Evolutionary conservation across 306 rosid genomes (phyloP).

Genomic region (Carpinus fangiana): DNA sequence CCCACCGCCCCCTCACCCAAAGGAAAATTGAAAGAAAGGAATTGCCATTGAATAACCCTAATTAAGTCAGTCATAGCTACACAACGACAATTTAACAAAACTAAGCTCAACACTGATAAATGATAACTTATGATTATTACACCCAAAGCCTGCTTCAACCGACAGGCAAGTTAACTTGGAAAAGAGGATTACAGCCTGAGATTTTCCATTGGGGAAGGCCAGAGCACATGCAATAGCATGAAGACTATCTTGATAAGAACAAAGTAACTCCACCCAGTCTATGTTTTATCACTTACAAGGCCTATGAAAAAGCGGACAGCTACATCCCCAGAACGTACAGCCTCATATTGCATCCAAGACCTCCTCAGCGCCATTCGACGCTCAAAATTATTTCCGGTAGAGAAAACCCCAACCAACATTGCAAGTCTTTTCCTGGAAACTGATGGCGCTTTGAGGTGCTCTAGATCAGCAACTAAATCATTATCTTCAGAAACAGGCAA

Average conservation of each 20-base stretch:
- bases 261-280: conserved; percentile 17
- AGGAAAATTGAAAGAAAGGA: neutral
- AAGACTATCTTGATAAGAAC: conserved; percentile 11
- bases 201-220: conserved; percentile 7
- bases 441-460: conserved; percentile 72
- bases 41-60: neutral
- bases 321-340: conserved; percentile 76
- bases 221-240: conserved; percentile 15
- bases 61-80: neutral
- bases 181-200: conserved; percentile 17
- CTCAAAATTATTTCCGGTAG: conserved; percentile 90
- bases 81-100: neutral
- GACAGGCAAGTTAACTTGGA: conserved; percentile 4
- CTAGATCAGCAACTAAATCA: conserved; percentile 59
- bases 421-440: conserved; percentile 58
- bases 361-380: conserved; percentile 93
- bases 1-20: neutral
- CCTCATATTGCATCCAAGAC: conserved; percentile 93
- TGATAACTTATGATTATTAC: neutral
- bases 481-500: conserved; percentile 86
- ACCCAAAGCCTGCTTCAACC: neutral
- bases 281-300: conserved; percentile 66
- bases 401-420: conserved; percentile 80
- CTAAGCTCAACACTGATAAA: neutral
- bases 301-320: conserved; percentile 93